phyloP scores from a whole-genome alignment of 164 flowering plant species.

The Paratinospora sagittata region DNA sequence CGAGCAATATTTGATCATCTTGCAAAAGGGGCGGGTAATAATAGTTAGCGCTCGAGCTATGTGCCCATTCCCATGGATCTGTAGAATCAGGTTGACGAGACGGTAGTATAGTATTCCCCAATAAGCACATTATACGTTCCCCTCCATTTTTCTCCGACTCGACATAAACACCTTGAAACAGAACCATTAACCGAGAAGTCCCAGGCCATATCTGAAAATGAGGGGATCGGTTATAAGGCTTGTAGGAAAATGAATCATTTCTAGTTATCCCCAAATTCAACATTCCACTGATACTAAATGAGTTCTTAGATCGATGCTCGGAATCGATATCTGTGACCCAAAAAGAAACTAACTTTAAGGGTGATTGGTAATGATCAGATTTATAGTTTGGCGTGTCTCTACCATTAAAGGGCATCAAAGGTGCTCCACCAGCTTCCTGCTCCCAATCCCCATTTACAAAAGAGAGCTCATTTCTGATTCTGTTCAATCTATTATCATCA shows the following conservation, averaged over 20 bases:
- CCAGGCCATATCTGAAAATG: constrained; percentile 51
- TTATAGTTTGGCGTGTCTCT: constrained; percentile 12
- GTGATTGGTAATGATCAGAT: constrained; percentile 16
- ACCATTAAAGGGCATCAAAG: constrained; percentile 58
- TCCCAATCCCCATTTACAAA: constrained; percentile 69
- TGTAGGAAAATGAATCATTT: constrained; percentile 23
- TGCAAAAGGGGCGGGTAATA: constrained; percentile 50
- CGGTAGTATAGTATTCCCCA: constrained; percentile 69
- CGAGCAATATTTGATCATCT: constrained; percentile 68
- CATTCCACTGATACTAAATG: constrained; percentile 47
- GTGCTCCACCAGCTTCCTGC: constrained; percentile 39
- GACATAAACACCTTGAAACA: constrained; percentile 65
- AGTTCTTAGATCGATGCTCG: constrained; percentile 31
- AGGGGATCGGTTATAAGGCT: constrained; percentile 23
- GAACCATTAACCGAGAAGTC: constrained; percentile 38
- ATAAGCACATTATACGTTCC: constrained; percentile 63
- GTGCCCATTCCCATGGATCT: constrained; percentile 62
- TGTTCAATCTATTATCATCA: constrained; percentile 22
- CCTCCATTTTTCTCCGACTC: constrained; percentile 56
- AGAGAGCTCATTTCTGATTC: constrained; percentile 36
- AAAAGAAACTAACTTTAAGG: constrained; percentile 52
- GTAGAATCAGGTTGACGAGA: constrained; percentile 45
- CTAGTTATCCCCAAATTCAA: constrained; percentile 47
- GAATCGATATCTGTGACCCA: constrained; percentile 49
- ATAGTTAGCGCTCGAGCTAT: constrained; percentile 22